Percentiles rank a stretch among this genome's conserved stretches.
Evolutionary conservation across 352 stramenopile species (phyloP).

Genomic region (Phytophthora sp.): DNA sequence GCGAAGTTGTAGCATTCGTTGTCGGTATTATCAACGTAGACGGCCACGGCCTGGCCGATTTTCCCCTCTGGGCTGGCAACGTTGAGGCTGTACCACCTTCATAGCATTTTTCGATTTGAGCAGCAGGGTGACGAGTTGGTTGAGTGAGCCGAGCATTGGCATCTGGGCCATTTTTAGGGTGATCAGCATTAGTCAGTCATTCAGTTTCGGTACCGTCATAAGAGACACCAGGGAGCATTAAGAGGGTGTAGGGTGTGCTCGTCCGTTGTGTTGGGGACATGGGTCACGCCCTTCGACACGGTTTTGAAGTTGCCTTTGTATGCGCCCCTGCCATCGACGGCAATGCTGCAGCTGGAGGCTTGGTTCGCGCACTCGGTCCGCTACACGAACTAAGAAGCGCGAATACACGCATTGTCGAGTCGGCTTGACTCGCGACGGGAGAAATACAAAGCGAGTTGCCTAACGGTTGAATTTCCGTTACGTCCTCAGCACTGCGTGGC

Average conservation of each 20-base stretch:
- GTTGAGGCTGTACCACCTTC: slow-evolving; percentile 31
- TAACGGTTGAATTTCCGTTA: not conserved
- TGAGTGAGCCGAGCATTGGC: not conserved
- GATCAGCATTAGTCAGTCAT: slow-evolving; percentile 16
- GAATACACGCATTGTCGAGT: slow-evolving; percentile 14
- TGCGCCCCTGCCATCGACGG: slow-evolving; percentile 18
- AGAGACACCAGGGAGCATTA: slow-evolving; percentile 23
- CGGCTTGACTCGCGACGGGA: not conserved
- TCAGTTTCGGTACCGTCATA: slow-evolving; percentile 16
- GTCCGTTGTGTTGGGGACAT: slow-evolving; percentile 27
- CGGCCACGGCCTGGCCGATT: slow-evolving; percentile 16
- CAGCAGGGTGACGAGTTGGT: slow-evolving; percentile 14
- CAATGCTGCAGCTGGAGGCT: slow-evolving; percentile 11
- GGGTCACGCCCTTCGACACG: slow-evolving; percentile 7
- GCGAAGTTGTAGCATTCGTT: slow-evolving; percentile 18
- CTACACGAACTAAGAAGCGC: slow-evolving; percentile 3
- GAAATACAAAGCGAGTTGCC: slow-evolving; percentile 19
- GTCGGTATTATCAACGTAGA: slow-evolving; percentile 13
- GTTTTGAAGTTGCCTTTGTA: slow-evolving; percentile 20
- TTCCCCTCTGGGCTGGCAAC: slow-evolving; percentile 14
- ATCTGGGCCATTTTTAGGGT: slow-evolving; percentile 17
- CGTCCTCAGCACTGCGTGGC: not conserved
- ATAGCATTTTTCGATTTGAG: slow-evolving; percentile 20
- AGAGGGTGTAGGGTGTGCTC: slow-evolving; percentile 21
- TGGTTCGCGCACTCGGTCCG: slow-evolving; percentile 9